phyloP scores from a whole-genome alignment of 2,329 filamentous ascomycete genomes.

The Talaromyces sp. region DNA sequence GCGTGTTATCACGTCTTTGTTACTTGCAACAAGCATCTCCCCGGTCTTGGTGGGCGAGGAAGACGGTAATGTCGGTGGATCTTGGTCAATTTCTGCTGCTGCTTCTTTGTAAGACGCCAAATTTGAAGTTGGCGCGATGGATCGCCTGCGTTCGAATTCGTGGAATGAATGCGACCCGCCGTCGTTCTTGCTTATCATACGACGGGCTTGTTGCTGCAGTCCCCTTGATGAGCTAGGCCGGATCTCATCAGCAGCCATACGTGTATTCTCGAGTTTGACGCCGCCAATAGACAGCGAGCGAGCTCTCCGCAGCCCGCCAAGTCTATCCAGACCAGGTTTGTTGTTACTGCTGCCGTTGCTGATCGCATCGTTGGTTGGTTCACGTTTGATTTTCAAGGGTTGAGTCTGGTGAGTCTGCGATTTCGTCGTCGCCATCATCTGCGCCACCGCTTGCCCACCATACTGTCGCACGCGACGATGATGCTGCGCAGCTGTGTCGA shows the following conservation, averaged over 20 bases:
- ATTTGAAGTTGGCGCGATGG: slow-evolving; percentile 2
- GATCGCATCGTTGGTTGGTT: slow-evolving; percentile 24
- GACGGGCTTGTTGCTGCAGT: slow-evolving; percentile 6
- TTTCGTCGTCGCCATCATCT: slow-evolving; percentile 30
- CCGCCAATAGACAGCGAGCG: slow-evolving; percentile 25
- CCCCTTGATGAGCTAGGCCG: slow-evolving; percentile 20
- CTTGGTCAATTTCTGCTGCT: not conserved
- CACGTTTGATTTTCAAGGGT: slow-evolving; percentile 31
- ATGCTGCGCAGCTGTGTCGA: slow-evolving; percentile 37
- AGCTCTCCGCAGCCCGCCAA: slow-evolving; percentile 21
- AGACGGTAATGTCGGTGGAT: not conserved
- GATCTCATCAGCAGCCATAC: slow-evolving; percentile 15
- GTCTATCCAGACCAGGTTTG: slow-evolving; percentile 23
- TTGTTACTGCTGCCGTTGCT: slow-evolving; percentile 9
- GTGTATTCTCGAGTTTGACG: slow-evolving; percentile 18
- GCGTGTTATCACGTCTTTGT: slow-evolving; percentile 37
- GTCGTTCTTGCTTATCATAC: slow-evolving; percentile 12
- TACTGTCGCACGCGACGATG: slow-evolving; percentile 35
- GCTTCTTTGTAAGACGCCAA: slow-evolving; percentile 9
- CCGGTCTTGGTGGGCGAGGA: slow-evolving; percentile 22
- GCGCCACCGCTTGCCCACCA: slow-evolving; percentile 35
- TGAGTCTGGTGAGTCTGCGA: slow-evolving; percentile 15
- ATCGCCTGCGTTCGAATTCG: slow-evolving; percentile 15
- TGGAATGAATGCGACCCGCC: slow-evolving; percentile 18
- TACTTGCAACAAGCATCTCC: slow-evolving; percentile 28